Conservation (phyloP, 805 yeast species). For the Kuraishia hungarica region DNA sequence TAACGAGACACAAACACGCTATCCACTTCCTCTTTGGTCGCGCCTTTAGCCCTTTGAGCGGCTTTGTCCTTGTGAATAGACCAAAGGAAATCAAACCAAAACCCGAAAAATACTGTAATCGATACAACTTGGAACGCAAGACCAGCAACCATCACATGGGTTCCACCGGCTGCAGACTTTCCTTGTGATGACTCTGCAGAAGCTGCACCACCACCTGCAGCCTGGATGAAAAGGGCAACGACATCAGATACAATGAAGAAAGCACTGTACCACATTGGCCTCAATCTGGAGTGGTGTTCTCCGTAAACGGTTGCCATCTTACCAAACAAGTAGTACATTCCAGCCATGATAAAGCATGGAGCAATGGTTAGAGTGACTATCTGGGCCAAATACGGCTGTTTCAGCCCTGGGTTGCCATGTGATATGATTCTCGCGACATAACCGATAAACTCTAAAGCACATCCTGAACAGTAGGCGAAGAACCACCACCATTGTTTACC, state of each 20-base stretch:
- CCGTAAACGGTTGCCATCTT: constrained; percentile 60
- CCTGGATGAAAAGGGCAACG: constrained; percentile 58
- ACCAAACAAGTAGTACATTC: constrained; percentile 64
- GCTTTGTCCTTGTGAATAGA: constrained; percentile 23
- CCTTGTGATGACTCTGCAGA: constrained; percentile 30
- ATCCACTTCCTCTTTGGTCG: constrained; percentile 3
- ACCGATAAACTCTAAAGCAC: constrained; percentile 59
- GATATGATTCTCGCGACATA: constrained; percentile 53
- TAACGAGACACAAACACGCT: constrained; percentile 25
- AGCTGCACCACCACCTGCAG: constrained; percentile 70
- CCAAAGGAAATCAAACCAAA: constrained; percentile 39
- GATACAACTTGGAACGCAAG: constrained; percentile 68
- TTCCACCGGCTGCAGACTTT: constrained; percentile 33
- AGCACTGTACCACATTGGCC: constrained; percentile 54
- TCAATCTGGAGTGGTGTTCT: constrained; percentile 35
- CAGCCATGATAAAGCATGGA: constrained; percentile 82
- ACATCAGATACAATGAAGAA: constrained; percentile 62
- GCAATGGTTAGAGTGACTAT: constrained; percentile 64
- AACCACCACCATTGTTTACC: constrained; percentile 62
- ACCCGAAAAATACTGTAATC: constrained; percentile 48
- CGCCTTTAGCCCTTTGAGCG: constrained; percentile 19
- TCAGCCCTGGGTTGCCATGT: constrained; percentile 22
- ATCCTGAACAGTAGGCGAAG: constrained; percentile 45
- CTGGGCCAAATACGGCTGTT: constrained; percentile 48
- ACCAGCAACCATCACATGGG: constrained; percentile 70